phyloP scores from a whole-genome alignment of 257 asterid species.

The Nicotiana paniculata region DNA sequence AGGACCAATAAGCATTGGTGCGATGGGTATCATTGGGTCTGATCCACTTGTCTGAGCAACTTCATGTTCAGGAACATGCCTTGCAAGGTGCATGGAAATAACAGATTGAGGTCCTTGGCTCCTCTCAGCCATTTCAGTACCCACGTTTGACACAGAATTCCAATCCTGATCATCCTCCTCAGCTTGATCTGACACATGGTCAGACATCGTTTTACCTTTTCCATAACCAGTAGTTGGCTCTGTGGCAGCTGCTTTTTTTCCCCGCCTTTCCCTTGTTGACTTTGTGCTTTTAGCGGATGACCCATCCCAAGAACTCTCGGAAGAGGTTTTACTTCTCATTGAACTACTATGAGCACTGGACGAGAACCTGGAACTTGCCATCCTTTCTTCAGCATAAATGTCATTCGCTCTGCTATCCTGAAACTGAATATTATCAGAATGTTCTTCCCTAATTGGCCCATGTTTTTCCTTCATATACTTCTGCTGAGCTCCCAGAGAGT shows the following conservation, averaged over 20 bases:
- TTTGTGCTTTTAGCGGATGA: slow-evolving; percentile 30
- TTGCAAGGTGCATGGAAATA: slow-evolving; percentile 44
- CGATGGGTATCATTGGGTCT: slow-evolving; percentile 57
- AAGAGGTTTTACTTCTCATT: slow-evolving; percentile 37
- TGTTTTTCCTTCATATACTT: slow-evolving; percentile 52
- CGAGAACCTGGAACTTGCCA: slow-evolving; percentile 37
- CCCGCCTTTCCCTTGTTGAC: slow-evolving; percentile 34
- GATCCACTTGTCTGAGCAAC: slow-evolving; percentile 71
- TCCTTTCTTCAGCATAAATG: slow-evolving; percentile 45
- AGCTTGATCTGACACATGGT: slow-evolving; percentile 28
- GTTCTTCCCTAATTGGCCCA: slow-evolving; percentile 43
- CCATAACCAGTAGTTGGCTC: slow-evolving; percentile 37
- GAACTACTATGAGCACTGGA: slow-evolving; percentile 40
- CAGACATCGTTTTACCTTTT: slow-evolving; percentile 56
- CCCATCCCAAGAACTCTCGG: slow-evolving; percentile 52
- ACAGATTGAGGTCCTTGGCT: slow-evolving; percentile 42
- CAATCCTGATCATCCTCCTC: slow-evolving; percentile 65
- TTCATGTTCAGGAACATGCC: slow-evolving; percentile 51
- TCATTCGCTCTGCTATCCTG: slow-evolving; percentile 61
- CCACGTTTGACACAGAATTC: slow-evolving; percentile 32
- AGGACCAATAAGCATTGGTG: slow-evolving; percentile 72
- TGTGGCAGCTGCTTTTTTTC: slow-evolving; percentile 28
- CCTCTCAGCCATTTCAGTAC: slow-evolving; percentile 48
- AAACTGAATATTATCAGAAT: slow-evolving; percentile 33
- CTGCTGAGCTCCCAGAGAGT: slow-evolving; percentile 40